A percentile compares a stretch with the other conserved stretches of the same genome.
phyloP scores from a whole-genome alignment of 1,139 yeast genomes.

The Pichia sp. region DNA sequence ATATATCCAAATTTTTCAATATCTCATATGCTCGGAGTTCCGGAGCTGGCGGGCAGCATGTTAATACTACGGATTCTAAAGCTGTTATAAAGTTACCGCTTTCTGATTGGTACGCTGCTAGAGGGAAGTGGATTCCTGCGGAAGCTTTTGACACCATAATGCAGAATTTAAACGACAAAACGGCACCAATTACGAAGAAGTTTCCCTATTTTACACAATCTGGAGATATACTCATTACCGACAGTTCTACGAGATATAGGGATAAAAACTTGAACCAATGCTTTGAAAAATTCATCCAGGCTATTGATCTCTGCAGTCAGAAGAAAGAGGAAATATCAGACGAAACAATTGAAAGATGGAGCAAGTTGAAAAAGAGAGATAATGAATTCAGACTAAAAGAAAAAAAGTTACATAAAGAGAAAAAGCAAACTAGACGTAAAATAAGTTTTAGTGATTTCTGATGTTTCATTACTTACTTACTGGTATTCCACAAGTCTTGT shows the following conservation, averaged over 20 bases:
- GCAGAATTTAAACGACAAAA: constrained; percentile 17
- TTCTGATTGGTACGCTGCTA: constrained; percentile 41
- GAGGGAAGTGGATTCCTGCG: constrained; percentile 54
- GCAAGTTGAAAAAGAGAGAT: constrained; percentile 15
- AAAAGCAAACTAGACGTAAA: constrained; percentile 19
- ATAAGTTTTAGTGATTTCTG: constrained; percentile 16
- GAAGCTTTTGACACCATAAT: constrained; percentile 41
- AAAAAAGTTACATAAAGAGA: constrained; percentile 20
- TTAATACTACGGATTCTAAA: constrained; percentile 75
- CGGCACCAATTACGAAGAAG: constrained; percentile 15
- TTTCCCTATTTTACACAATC: constrained; percentile 24
- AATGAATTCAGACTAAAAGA: constrained; percentile 19
- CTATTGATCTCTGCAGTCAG: constrained; percentile 20
- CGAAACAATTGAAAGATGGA: constrained; percentile 21
- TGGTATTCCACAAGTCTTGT: constrained; percentile 55
- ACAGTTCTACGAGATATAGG: constrained; percentile 23
- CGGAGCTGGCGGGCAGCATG: constrained; percentile 96
- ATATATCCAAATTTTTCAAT: constrained; percentile 20
- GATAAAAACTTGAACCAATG: constrained; percentile 24
- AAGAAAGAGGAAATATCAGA: constrained; percentile 13
- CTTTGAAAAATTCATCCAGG: constrained; percentile 21
- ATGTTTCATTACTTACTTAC: not conserved
- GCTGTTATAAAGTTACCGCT: constrained; percentile 56
- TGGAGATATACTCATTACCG: constrained; percentile 22
- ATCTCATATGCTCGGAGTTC: constrained; percentile 64